Conservation (phyloP, 306 rosid genomes). For the Cucumis sativus region DNA sequence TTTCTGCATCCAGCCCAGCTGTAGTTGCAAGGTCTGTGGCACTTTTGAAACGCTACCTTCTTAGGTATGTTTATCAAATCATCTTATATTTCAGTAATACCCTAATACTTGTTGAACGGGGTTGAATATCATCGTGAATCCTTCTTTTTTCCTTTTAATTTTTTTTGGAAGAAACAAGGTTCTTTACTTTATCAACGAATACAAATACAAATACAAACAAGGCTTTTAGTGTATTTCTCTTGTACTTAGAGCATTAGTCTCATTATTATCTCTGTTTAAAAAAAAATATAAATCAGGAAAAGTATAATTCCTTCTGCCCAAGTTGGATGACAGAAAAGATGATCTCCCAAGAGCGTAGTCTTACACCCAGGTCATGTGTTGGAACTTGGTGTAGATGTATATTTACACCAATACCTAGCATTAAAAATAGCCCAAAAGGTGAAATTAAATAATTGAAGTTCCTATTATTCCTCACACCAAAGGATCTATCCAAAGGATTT, state of each 20-base stretch:
- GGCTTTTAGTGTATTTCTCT: neutral
- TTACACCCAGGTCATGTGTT: too few species aligned
- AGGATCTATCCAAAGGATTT: too few species aligned
- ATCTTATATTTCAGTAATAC: constrained; percentile 4
- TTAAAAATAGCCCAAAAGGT: neutral
- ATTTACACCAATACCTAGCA: neutral
- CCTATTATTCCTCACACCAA: neutral
- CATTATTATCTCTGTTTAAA: too few species aligned
- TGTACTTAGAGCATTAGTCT: too few species aligned
- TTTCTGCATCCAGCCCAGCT: constrained; percentile 75
- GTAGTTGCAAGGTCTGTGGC: constrained; percentile 94
- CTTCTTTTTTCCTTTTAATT: neutral
- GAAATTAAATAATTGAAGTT: neutral
- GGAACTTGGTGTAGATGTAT: too few species aligned
- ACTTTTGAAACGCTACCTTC: constrained; percentile 78
- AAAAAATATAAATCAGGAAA: neutral
- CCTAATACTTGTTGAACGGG: constrained; percentile 1
- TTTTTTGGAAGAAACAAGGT: neutral
- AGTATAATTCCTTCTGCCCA: neutral
- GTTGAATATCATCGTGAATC: neutral
- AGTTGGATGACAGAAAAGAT: neutral
- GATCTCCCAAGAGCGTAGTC: too few species aligned
- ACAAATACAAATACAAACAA: too few species aligned
- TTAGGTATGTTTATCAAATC: constrained; percentile 50
- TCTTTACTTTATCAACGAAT: neutral